Conservation (phyloP, 2,329 filamentous ascomycete species). For the Pseudopithomyces chartarum region DNA sequence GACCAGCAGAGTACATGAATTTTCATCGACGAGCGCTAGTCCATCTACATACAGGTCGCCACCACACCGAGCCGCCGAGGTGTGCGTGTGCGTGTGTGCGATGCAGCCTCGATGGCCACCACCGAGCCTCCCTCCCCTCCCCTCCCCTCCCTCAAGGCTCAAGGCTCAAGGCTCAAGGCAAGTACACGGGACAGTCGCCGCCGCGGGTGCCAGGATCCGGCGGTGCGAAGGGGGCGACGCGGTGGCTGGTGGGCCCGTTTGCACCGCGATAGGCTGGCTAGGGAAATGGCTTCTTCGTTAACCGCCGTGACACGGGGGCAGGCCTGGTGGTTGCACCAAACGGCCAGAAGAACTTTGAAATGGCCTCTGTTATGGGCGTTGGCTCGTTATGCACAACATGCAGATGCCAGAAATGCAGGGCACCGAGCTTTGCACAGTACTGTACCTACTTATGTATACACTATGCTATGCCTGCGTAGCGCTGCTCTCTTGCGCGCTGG, state of each 20-base stretch:
- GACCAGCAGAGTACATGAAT: too few relatives aligned
- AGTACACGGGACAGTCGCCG: constrained; percentile 24
- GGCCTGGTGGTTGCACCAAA: constrained; percentile 31
- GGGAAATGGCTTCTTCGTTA: constrained; percentile 16
- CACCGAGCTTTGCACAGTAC: neutral
- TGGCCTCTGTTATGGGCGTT: constrained; percentile 11
- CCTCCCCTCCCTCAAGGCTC: too few relatives aligned
- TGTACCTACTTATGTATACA: too few relatives aligned
- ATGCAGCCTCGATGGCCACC: neutral
- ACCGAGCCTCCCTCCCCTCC: too few relatives aligned
- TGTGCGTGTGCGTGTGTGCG: constrained; percentile 1
- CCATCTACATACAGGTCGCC: too few relatives aligned
- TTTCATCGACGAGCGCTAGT: too few relatives aligned
- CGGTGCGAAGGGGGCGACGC: constrained; percentile 4
- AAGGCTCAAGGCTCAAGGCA: constrained; percentile 7
- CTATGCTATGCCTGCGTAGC: too few relatives aligned
- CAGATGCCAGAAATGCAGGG: constrained; percentile 7
- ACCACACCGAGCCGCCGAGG: too few relatives aligned
- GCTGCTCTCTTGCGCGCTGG: neutral
- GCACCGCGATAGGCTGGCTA: constrained; percentile 32
- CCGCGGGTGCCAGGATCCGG: constrained; percentile 20
- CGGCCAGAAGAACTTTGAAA: constrained; percentile 19
- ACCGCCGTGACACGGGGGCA: constrained; percentile 31
- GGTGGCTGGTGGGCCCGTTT: constrained; percentile 19
- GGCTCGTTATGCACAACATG: constrained; percentile 8